Evolutionary conservation across 495 filamentous ascomycete species (phyloP).

Genomic region (Trypethelium eluteriae): DNA sequence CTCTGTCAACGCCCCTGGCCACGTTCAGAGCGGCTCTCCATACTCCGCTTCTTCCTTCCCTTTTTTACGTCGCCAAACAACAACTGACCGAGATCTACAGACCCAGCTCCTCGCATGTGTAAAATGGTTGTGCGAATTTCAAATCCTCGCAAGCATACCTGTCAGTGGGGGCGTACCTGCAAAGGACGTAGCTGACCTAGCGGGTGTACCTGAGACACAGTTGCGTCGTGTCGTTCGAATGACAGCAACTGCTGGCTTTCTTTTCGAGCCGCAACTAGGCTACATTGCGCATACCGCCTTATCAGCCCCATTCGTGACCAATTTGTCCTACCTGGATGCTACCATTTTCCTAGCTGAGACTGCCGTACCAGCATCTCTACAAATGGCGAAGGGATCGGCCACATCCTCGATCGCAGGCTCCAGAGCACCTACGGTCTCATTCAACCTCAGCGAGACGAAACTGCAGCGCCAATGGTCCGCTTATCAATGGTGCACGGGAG

Average conservation of each 20-base stretch:
- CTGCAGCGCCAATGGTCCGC: conserved; percentile 34
- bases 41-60: background rate
- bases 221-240: conserved; percentile 35
- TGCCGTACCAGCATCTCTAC: conserved; percentile 31
- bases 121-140: conserved; percentile 40
- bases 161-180: conserved; percentile 29
- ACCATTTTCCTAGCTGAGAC: conserved; percentile 37
- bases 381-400: conserved; percentile 34
- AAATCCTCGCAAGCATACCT: conserved; percentile 41
- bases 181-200: conserved; percentile 37
- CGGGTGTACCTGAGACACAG: conserved; percentile 32
- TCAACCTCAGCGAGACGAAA: conserved; percentile 24
- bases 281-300: conserved; percentile 35
- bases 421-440: conserved; percentile 25
- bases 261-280: conserved; percentile 34
- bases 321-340: conserved; percentile 33
- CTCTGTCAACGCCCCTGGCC: no score
- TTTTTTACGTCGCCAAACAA: background rate
- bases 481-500: conserved; percentile 28
- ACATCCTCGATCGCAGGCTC: conserved; percentile 15
- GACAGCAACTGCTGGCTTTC: conserved; percentile 36
- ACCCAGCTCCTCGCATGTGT: conserved; percentile 38
- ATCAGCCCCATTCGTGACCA: conserved; percentile 36
- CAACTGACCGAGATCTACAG: conserved; percentile 18
- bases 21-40: no score